A percentile compares a stretch with the other conserved stretches of the same genome.
phyloP scores from a whole-genome alignment of 176 grass and related monocot genomes.

The maize (Zea mays) region Zm-B73-REFERENCE-NAM-5.0 NC_050100.1:11915501-11916000 shows the following conservation, averaged over 20 bases:
- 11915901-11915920: constrained; percentile 31
- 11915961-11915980: not conserved
- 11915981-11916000: constrained; percentile 23
- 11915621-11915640: constrained; percentile 90
- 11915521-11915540: constrained; percentile 59
- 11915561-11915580: constrained; percentile 55
- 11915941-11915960: too few species aligned
- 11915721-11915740: not conserved
- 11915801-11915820: not conserved
- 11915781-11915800: not conserved
- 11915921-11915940: too few species aligned
- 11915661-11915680: constrained; percentile 97
- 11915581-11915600: constrained; percentile 53
- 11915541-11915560: constrained; percentile 85
- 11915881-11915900: not conserved
- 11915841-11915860: not conserved
- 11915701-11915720: not conserved
- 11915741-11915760: too few species aligned
- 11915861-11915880: not conserved
- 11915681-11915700: constrained; percentile 95
- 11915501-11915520: constrained; percentile 37
- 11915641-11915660: constrained; percentile 81
- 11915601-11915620: constrained; percentile 63
- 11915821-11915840: not conserved
- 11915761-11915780: not conserved